These are phyloP conservation scores for Starmerella bacillaris DNA, from an alignment of 805 yeast species.

Conservation along the genomic window DNA sequence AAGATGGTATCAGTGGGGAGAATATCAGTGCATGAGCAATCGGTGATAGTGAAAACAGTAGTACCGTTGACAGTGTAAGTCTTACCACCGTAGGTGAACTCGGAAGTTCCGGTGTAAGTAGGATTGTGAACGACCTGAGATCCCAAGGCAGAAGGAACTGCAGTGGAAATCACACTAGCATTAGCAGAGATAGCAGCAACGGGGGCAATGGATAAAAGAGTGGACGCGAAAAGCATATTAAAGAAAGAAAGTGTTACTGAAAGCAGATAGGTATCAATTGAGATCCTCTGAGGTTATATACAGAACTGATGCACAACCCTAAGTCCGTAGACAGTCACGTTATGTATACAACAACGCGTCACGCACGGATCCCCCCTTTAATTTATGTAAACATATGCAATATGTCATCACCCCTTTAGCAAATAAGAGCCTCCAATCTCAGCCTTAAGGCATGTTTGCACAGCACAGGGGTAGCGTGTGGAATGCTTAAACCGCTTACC, in stretches of 20 bases:
- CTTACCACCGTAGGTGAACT: constrained; percentile 21
- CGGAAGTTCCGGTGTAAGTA: constrained; percentile 1
- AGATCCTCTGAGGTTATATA: background rate
- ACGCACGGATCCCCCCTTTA: no score
- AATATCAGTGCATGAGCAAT: constrained; percentile 14
- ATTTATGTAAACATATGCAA: no score
- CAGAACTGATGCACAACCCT: background rate
- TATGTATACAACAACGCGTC: background rate
- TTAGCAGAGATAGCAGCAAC: constrained; percentile 3
- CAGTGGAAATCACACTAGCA: background rate
- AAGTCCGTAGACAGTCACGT: background rate
- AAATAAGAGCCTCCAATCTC: no score
- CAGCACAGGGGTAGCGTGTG: no score
- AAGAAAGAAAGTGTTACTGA: background rate
- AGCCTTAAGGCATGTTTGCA: no score
- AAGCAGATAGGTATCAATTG: background rate
- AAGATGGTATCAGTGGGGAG: constrained; percentile 4
- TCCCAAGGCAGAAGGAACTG: background rate
- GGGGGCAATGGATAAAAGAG: constrained; percentile 2
- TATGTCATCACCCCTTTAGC: no score
- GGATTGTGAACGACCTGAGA: background rate
- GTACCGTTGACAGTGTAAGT: constrained; percentile 54
- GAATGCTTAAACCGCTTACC: no score
- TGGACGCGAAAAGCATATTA: constrained; percentile 5
- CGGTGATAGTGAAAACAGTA: constrained; percentile 57